Base-by-base conservation (phyloP, 805 yeast species). In the Metschnikowia kofuensis region DNA sequence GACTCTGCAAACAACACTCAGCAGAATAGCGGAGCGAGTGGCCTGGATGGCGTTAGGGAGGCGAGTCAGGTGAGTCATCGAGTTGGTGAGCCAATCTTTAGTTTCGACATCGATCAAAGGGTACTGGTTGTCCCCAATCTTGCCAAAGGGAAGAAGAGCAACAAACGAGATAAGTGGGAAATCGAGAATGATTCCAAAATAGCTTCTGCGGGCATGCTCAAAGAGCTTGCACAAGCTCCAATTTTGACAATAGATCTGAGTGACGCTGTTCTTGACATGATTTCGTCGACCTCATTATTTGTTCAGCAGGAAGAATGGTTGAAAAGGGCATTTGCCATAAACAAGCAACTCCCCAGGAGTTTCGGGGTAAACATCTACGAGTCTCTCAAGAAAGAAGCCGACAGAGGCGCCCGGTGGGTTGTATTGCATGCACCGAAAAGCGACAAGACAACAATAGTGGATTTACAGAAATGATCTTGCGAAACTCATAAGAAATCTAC, bases 241-340 rank as follows among this genome's bases (percentile, higher is more conserved):
- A 79, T 92, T 0, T 74, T 90, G 41, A 79, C 86, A 0, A 80
- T 92, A 32, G 98, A 92, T 62, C 82, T 80, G 4, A 77, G 85
- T 52, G 96, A 89, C 57, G 97, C 90, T 52, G 87, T 89, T 2
- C 65, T 94, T 52, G 92, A 90, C 44, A 87, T 90, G 78, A 87
- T 92, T 36, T 76, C 87, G 12, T 78, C 85, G 2, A 85, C 91
- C 0, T 85, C 95, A 0, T 66, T 89, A n/a, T 74, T 76, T 29
- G 89, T 82, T 53, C 84, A 82, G 43, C 56, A 44, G 21, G 96
- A 89, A 52, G 92, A 88, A 74, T 84, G 89, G 89, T 70, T 85
- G 45, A 78, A 95, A 58, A 86, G 87, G 56, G 89, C 92, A 5
- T 87, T 91, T 7, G 89, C 92, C 15, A 80, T 86, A 2, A 62